Conservation (phyloP, 169 alveolate species). For the Blepharisma undulans region DNA sequence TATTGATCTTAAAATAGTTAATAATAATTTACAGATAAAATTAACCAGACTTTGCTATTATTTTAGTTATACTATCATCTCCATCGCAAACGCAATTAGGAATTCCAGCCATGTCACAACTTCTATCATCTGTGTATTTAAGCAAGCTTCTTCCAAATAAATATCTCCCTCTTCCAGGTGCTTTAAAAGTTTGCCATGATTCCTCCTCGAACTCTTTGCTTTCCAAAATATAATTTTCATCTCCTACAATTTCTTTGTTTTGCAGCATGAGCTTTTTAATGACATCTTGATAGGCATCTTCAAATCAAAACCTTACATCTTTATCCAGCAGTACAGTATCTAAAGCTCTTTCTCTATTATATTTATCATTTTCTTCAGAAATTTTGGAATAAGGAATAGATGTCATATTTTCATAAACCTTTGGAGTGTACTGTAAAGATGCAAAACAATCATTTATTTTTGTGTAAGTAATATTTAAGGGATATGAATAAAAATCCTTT, state of each 20-base stretch:
- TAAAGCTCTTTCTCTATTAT: too few species aligned
- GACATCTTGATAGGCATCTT: constrained; percentile 36
- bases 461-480: neutral
- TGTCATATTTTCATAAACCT: neutral
- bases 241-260: neutral
- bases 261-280: neutral
- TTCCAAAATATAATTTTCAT: neutral
- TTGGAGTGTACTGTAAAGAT: neutral
- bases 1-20: neutral
- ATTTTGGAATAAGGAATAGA: neutral
- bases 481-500: neutral
- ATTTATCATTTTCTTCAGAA: neutral
- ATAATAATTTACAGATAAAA: too few species aligned
- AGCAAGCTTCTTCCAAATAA: constrained; percentile 41
- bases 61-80: neutral
- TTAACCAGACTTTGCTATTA: neutral
- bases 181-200: constrained; percentile 10
- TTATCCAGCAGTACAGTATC: neutral
- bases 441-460: constrained; percentile 2
- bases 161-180: constrained; percentile 39
- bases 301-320: constrained; percentile 32
- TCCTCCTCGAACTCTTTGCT: neutral
- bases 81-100: constrained; percentile 22
- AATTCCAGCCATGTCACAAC: constrained; percentile 12
- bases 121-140: neutral